A percentile compares a stretch with the other conserved stretches of the same genome.
phyloP scores from a whole-genome alignment of 2,329 filamentous ascomycete genomes.

The Colletotrichum sp. region DNA sequence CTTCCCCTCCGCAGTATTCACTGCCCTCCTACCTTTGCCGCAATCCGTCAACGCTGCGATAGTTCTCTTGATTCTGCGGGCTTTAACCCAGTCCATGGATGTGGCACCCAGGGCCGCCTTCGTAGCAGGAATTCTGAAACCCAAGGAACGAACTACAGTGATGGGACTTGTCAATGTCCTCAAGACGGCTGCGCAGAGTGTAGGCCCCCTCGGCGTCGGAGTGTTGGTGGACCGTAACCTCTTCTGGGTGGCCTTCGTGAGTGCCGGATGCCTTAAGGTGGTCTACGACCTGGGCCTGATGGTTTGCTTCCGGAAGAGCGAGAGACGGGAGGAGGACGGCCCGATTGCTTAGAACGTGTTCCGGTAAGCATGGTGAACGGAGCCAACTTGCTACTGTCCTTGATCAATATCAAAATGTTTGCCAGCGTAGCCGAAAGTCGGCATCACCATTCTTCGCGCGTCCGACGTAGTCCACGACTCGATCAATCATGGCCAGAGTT shows the following conservation, averaged over 20 bases:
- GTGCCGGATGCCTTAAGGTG: background rate
- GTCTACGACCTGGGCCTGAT: background rate
- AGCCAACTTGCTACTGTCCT: background rate
- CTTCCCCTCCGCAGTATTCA: background rate
- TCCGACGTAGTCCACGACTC: background rate
- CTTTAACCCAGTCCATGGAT: background rate
- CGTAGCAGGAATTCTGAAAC: background rate
- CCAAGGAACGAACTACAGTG: background rate
- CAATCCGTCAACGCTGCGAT: background rate
- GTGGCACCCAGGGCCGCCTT: background rate
- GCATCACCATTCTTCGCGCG: background rate
- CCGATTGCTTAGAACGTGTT: background rate
- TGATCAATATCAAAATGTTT: background rate
- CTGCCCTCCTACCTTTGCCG: background rate
- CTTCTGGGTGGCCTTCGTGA: background rate
- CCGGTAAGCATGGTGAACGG: background rate
- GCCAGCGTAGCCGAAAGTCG: background rate
- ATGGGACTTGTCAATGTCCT: background rate
- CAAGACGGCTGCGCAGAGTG: background rate
- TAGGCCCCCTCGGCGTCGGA: background rate
- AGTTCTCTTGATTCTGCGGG: background rate
- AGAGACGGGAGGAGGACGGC: accelerated
- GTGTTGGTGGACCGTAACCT: background rate
- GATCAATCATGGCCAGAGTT: background rate
- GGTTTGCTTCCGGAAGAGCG: background rate